Evolutionary conservation across 2,329 filamentous ascomycete genomes (phyloP), one percentile per base, ranked within the genome.

Genomic region (Blastomyces silverae): DNA sequence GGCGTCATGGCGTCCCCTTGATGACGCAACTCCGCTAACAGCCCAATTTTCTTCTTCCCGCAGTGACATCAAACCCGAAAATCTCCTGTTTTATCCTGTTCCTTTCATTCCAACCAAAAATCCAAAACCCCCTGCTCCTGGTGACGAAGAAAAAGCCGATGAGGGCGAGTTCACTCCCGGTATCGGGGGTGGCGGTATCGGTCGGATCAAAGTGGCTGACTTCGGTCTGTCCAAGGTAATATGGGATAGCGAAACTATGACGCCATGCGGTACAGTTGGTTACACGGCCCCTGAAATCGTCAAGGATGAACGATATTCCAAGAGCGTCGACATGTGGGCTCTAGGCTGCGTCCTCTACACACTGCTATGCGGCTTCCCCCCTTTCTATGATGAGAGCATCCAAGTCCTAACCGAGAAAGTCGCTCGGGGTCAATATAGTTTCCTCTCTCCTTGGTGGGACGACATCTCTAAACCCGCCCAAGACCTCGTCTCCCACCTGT

Each of bases 301-400:
- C 75, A 97, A 97, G 79, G 94, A 99, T 78, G 94, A 99, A 79
- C 87, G 92, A 28, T 99, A 99, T 78, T 97, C 93, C 48, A 99
- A 97, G 82, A 95, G 91, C 62, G 94, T 99, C 57, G 94, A 99
- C 74, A 99, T 99, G 94, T 99, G 94, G 94, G 94, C 94, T 3
- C 79, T 99, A 42, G 94, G 94, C 17, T 99, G 94, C 75, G 94
- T 99, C 13, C 82, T 99, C 5, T 99, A 99, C 80, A 99, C 94
- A 0, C 82, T 99, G 0, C 88, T 99, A 20, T 99, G 94, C 72
- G 94, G 94, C 17, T 99, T 99, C 80, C 94, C 94, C 11, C 94
- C 94, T 2, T 99, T 99, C 78, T 96, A 99, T 77, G 94, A 99
- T 71, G 94, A 99, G 79, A 96, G 91, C 73, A 97, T 99, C 70